Conservation (phyloP, 108 stramenopile genomes). For the Skeletonema tropicum region DNA sequence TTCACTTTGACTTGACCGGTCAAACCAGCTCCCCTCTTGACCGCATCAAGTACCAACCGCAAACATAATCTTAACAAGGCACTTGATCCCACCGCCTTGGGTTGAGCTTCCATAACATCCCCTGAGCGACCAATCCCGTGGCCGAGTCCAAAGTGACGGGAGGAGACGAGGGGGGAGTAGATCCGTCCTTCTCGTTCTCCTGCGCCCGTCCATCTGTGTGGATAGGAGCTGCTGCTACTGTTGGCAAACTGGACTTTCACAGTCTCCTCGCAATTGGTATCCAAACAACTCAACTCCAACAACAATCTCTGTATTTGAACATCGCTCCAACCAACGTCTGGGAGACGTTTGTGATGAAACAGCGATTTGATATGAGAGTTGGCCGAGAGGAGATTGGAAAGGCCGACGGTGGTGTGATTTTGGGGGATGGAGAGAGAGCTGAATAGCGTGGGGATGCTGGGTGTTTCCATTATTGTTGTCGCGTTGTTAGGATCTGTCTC, state of each 20-base stretch:
- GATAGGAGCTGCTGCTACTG: background rate
- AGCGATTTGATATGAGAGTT: constrained; percentile 72
- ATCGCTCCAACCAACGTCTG: constrained; percentile 84
- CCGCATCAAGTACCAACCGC: constrained; percentile 82
- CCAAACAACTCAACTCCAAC: constrained; percentile 75
- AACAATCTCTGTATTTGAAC: constrained; percentile 81
- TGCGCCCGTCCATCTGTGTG: constrained; percentile 89
- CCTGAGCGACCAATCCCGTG: constrained; percentile 99
- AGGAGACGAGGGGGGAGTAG: constrained; percentile 85
- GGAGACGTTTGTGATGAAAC: constrained; percentile 75
- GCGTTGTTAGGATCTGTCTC: no score
- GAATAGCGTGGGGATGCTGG: constrained; percentile 50
- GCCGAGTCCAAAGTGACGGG: constrained; percentile 89
- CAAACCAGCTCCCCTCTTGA: constrained; percentile 87
- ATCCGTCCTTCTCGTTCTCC: constrained; percentile 99
- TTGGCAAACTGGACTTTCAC: constrained; percentile 21
- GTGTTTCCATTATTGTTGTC: no score
- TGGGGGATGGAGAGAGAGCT: constrained; percentile 64
- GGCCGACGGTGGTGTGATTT: constrained; percentile 80
- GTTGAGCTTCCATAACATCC: constrained; percentile 97
- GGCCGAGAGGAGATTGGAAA: constrained; percentile 69
- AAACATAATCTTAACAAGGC: constrained; percentile 87
- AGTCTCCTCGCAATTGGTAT: constrained; percentile 84
- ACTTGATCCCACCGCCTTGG: constrained; percentile 98
- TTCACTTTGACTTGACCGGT: constrained; percentile 43